A percentile compares a stretch with the other conserved stretches of the same genome.
phyloP scores from a whole-genome alignment of 225 moss, liverwort and hornwort genomes.

The Pseudoscleropodium purum region DNA sequence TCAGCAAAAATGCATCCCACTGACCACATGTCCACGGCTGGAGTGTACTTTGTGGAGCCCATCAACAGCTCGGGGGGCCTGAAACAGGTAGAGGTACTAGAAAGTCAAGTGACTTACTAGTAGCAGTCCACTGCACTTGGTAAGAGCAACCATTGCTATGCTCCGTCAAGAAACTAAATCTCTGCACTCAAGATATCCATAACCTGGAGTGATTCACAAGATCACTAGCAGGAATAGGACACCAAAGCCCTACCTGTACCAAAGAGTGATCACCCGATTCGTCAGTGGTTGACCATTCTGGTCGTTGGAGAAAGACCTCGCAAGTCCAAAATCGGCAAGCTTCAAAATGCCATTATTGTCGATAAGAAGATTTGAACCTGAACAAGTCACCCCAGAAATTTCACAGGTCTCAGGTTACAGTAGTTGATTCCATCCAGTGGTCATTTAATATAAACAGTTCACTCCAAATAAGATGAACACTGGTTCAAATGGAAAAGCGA shows the following conservation, averaged over 20 bases:
- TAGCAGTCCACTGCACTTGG: constrained; percentile 24
- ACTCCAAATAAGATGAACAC: not conserved
- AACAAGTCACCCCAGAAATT: not conserved
- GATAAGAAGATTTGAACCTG: constrained; percentile 91
- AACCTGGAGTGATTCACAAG: constrained; percentile 4
- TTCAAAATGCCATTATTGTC: constrained; percentile 86
- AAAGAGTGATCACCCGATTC: constrained; percentile 90
- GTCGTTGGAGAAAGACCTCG: constrained; percentile 73
- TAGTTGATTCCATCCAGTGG: not conserved
- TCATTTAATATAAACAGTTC: not conserved
- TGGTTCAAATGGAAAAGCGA: not conserved
- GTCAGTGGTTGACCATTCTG: constrained; percentile 66
- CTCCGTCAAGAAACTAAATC: constrained; percentile 7
- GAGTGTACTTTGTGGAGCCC: constrained; percentile 87
- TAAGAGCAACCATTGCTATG: constrained; percentile 27
- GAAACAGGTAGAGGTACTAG: constrained; percentile 46
- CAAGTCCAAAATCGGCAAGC: constrained; percentile 93
- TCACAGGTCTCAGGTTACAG: not conserved
- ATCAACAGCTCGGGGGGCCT: constrained; percentile 97
- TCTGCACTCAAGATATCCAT: constrained; percentile 11
- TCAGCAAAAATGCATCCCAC: constrained; percentile 99
- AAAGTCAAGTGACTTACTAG: constrained; percentile 42
- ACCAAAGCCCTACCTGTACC: constrained; percentile 69
- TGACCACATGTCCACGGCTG: constrained; percentile 99
- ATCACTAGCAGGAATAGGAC: constrained; percentile 2